Base-by-base conservation (phyloP, 2,329 filamentous ascomycete genomes). In the Pestalotiopsis sp. region DNA sequence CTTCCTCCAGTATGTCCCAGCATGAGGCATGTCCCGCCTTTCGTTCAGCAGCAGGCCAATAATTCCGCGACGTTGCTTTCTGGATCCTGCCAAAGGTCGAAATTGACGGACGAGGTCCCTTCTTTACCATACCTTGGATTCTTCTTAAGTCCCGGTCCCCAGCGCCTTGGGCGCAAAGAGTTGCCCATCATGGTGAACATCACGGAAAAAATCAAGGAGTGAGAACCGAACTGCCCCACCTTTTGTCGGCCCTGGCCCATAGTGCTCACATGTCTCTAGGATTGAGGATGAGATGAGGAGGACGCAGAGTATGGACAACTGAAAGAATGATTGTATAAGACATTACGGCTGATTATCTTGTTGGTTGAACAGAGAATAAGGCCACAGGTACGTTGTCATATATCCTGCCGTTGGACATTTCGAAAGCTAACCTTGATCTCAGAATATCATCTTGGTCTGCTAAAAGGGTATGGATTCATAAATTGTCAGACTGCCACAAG, bases 181-280 rank as follows among this genome's bases (percentile, higher is more conserved):
- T 72, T 72, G 45, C 45, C 68, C 82, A 88, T 84, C 77, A 99
- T 99, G 96, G 96, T 98, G 82, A 98, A 98, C 86, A 99, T 99
- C 74, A 98, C 96, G 74, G 97, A 99, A 68, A 98, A 97, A 89
- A 99, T 99, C 86, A 99, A 99, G 88, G 96, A 98, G 95, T 97
- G 83, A 78, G 91, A 80, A 52, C 31, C 31, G 31, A 36, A 17
- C 23, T 17, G 20, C 39, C 59, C 66, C 66, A 57, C 39, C 59
- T 39, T 63, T 17, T 14, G 12, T 20, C 49, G 27, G 68, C 59
- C 67, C 31, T 68, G 38, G 67, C 13, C n/a, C 65, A 61, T 49
- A 72, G 78, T 71, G 77, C 75, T 59, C 65, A 69, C n/a, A 67
- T 68, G 66, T 31, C 38, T 39, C 1, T 75, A 98, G 95, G 91